Conservation (phyloP, 2,329 filamentous ascomycete genomes). For the Allantophomopsis lycopodina region DNA sequence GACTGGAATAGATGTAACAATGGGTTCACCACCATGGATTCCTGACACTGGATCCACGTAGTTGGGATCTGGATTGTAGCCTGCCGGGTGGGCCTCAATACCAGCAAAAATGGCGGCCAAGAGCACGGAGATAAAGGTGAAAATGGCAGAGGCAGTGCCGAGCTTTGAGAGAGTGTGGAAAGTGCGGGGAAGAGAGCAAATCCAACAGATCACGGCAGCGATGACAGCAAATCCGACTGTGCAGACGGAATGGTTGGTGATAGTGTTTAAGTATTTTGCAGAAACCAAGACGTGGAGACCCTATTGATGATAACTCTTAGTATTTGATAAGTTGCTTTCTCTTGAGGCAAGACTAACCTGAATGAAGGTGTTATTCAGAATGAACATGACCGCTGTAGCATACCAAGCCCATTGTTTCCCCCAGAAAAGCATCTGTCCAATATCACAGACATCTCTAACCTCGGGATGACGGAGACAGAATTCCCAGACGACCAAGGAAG, state of each 20-base stretch:
- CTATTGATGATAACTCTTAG: constrained; percentile 18
- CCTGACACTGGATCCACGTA: constrained; percentile 17
- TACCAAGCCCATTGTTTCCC: constrained; percentile 62
- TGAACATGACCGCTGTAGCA: constrained; percentile 69
- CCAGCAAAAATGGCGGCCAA: constrained; percentile 73
- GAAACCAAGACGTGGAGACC: constrained; percentile 74
- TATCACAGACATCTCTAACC: constrained; percentile 83
- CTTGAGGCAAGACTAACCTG: constrained; percentile 31
- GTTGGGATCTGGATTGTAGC: constrained; percentile 37
- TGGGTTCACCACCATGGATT: constrained; percentile 39
- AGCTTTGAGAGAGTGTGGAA: constrained; percentile 70
- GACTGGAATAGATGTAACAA: constrained; percentile 54
- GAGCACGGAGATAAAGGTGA: constrained; percentile 82
- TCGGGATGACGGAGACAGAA: constrained; percentile 87
- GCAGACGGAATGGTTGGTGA: constrained; percentile 58
- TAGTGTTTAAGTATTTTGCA: constrained; percentile 81
- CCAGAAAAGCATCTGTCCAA: constrained; percentile 93
- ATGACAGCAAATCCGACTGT: constrained; percentile 71
- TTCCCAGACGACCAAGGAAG: constrained; percentile 59
- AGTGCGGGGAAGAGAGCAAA: constrained; percentile 73
- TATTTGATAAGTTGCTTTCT: neutral
- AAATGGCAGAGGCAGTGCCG: constrained; percentile 66
- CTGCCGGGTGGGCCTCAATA: constrained; percentile 59
- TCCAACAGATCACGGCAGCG: constrained; percentile 59
- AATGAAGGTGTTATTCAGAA: constrained; percentile 90